Base-by-base conservation (phyloP, 176 grass and related monocot genomes). In the Zoysia pacifica region DNA sequence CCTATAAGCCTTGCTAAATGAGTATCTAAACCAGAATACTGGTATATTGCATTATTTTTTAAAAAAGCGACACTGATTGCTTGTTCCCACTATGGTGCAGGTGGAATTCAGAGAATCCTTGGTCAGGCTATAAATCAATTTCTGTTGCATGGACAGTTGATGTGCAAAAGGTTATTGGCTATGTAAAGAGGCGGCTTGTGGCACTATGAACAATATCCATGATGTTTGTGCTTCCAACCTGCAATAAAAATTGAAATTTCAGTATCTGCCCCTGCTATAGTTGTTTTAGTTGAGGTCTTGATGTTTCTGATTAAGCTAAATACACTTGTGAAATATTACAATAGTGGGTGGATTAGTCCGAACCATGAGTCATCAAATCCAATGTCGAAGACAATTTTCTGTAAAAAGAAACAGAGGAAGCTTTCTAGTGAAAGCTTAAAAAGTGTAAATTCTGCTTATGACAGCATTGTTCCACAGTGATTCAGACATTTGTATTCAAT, bases 91-190 rank as follows among this genome's bases (percentile, higher is more conserved):
- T 20, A 51, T 70, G 19, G 1, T 82, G 86, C 82, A 95, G 96
- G 81, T 99, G 92, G 90, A 89, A 89, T 76, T 79, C 84, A 36
- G 87, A 84, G 46, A 99, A 99, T 75, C 90, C 92, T 50, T 99
- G 96, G 96, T 82, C 90, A 69, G 84, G 84, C 13, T 88, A 95
- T 49, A 54, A 65, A 67, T 92, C 90, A 9, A 93, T 92, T 81
- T 93, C 92, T 45, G 90, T 99, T 67, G 96, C 92, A 79, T 99
- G 92, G 96, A 91, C 96, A 11, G 90, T 93, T n/a, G 88, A 99
- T 82, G 84, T 91, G 41, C 84, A 78, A 11, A 83, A 82, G 65
- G 90, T 93, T 87, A 70, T 89, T 67, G 85, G 82, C 51, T 99
- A 89, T 37, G 43, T 99, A 62, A 93, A 91, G 77, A 83, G 84